Conservation (phyloP, 106 monocot genomes). For the Dioscorea dumetorum region DNA sequence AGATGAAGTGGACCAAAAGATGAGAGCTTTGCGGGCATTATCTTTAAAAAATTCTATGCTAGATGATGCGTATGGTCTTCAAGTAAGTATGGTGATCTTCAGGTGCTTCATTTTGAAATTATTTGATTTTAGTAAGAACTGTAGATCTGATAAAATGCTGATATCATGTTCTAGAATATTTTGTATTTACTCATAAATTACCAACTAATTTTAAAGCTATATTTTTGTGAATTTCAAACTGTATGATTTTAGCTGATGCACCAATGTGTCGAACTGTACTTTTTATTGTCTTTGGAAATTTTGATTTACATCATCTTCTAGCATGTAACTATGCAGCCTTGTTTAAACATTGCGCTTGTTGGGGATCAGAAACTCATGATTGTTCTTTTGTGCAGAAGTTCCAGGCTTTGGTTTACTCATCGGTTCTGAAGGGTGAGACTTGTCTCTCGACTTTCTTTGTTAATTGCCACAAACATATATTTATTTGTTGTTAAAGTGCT, state of each 20-base stretch:
- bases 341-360: neutral
- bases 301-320: neutral
- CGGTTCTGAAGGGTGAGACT: conserved; percentile 44
- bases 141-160: neutral
- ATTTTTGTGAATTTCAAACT: neutral
- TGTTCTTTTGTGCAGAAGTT: conserved; percentile 45
- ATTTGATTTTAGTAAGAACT: neutral
- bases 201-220: neutral
- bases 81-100: conserved; percentile 21
- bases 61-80: conserved; percentile 28
- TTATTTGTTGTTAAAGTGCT: neutral
- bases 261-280: neutral
- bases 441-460: neutral
- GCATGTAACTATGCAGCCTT: neutral
- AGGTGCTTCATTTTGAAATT: neutral
- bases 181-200: neutral
- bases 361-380: neutral
- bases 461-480: neutral
- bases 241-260: neutral
- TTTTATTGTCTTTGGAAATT: neutral
- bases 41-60: conserved; percentile 8
- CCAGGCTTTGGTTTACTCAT: conserved; percentile 39
- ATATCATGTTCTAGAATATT: neutral
- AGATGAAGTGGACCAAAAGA: conserved; percentile 43
- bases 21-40: conserved; percentile 16